Evolutionary conservation across 495 filamentous ascomycete genomes (phyloP).

Genomic region (Cairneyella variabilis): DNA sequence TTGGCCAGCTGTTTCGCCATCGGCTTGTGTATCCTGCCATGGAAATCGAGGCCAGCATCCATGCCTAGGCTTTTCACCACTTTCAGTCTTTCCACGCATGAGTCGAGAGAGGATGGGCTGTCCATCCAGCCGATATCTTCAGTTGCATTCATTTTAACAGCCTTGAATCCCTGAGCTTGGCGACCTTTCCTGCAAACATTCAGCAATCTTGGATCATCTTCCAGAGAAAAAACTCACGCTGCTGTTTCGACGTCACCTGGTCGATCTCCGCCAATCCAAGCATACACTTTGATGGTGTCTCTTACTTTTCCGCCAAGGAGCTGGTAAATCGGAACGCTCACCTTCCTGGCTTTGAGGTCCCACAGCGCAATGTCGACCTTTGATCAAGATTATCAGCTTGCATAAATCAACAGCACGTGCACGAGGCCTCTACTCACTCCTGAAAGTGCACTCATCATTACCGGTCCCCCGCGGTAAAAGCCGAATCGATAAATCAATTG

Average conservation of each 20-base stretch:
- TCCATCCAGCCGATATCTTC: conserved; percentile 79
- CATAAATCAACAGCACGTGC: too few relatives aligned
- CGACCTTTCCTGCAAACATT: conserved; percentile 46
- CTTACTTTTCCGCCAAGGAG: conserved; percentile 75
- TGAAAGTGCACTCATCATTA: conserved; percentile 76
- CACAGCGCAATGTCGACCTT: conserved; percentile 83
- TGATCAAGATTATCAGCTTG: too few relatives aligned
- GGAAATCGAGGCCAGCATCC: conserved; percentile 73
- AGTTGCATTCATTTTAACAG: conserved; percentile 81
- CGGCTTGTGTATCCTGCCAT: conserved; percentile 73
- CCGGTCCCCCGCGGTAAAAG: conserved; percentile 80
- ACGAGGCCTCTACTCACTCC: too few relatives aligned
- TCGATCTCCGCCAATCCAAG: conserved; percentile 86
- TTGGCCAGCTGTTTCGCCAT: conserved; percentile 79
- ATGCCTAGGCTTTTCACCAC: conserved; percentile 66
- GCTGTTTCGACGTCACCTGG: conserved; percentile 64
- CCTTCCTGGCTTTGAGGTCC: conserved; percentile 64
- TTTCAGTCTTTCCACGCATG: conserved; percentile 64
- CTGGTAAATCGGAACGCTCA: conserved; percentile 70
- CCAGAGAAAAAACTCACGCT: conserved; percentile 42
- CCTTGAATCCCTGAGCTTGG: conserved; percentile 65
- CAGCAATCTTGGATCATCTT: conserved; percentile 4
- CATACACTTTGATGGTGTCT: conserved; percentile 70
- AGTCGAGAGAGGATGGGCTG: conserved; percentile 59
- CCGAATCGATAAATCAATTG: conserved; percentile 65